Base-by-base conservation (phyloP, 2,329 filamentous ascomycete genomes). In the Cladosporium sp. region DNA sequence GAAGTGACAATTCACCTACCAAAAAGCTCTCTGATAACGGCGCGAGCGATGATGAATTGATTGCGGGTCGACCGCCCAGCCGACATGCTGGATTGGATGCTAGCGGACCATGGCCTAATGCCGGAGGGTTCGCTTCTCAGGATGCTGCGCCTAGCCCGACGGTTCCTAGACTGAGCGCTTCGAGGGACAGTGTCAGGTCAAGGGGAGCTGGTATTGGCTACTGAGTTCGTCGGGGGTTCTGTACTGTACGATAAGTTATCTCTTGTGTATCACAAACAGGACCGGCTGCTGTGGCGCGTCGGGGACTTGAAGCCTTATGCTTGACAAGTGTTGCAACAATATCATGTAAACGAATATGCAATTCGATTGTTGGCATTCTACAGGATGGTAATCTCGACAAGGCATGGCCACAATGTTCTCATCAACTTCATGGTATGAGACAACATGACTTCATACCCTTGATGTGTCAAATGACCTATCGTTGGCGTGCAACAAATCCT, bases 31-130 rank as follows among this genome's bases (percentile, higher is more conserved):
- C 45, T 4, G 37, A 48, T 7, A 27, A 27, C 15, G 40, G 37
- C 9, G 29, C 24, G 4, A 48, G 45, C 19, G 37, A 41, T 6
- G 45, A 48, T 20, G 45, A 32, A 5, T 38, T 47, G n/a, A 19
- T 48, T 8, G 12, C 20, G 27, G 15, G 6, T 19, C 37, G 32
- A 7, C 37, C 12, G 2, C 45, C 45, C 30, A 30, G 36, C 11
- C 27, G 24, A 17, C n/a, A 18, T 41, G 37, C 45, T 20, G 45
- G 34, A 13, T 22, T 47, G 15, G 45, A 48, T 36, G 37, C 37
- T n/a, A 48, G 45, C 15, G 45, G 45, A 4, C 45, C 45, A 2
- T 48, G 45, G 45, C 45, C 45, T 4, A 41, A 41, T 41, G 45
- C 45, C 17, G 37, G 18, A 13, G n/a, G 24, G 8, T 11, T 48